Evolutionary conservation across 495 filamentous ascomycete species (phyloP).

Genomic region (Penicillium paxilli): DNA sequence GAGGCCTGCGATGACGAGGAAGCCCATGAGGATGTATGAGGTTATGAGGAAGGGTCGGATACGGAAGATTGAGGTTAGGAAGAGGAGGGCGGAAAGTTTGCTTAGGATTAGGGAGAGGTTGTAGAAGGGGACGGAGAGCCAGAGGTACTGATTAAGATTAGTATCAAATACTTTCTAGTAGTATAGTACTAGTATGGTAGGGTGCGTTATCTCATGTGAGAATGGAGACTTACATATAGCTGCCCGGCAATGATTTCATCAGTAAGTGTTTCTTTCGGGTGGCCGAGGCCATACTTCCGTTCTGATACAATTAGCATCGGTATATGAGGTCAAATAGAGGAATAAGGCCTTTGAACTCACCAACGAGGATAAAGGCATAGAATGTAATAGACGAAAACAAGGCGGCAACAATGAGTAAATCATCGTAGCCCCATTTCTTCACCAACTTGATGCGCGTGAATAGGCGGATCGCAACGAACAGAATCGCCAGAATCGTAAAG

Average conservation of each 20-base stretch:
- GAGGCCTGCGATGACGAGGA: conserved; percentile 32
- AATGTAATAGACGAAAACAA: conserved; percentile 28
- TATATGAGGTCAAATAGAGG: neutral
- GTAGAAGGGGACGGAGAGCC: conserved; percentile 41
- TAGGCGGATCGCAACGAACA: conserved; percentile 33
- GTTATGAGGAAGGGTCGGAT: conserved; percentile 25
- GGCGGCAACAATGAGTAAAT: conserved; percentile 28
- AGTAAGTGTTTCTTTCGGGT: neutral
- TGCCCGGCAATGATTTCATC: neutral
- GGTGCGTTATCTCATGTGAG: neutral
- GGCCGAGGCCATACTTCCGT: conserved; percentile 17
- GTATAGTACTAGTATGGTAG: neutral
- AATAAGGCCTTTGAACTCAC: conserved; percentile 13
- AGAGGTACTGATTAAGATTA: conserved; percentile 29
- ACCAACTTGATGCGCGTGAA: conserved; percentile 31
- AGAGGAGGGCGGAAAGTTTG: conserved; percentile 43
- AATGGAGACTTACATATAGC: conserved; percentile 13
- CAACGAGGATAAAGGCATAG: conserved; percentile 27
- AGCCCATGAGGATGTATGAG: conserved; percentile 28
- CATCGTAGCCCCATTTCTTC: conserved; percentile 37
- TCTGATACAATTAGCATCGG: conserved; percentile 18
- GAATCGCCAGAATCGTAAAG: conserved; percentile 25
- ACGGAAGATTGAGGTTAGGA: conserved; percentile 44
- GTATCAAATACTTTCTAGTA: neutral
- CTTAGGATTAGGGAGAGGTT: conserved; percentile 43